These are phyloP conservation scores for Clonostachys rosea DNA, from an alignment of 2,329 filamentous ascomycete species.

Conservation along the genomic window DNA sequence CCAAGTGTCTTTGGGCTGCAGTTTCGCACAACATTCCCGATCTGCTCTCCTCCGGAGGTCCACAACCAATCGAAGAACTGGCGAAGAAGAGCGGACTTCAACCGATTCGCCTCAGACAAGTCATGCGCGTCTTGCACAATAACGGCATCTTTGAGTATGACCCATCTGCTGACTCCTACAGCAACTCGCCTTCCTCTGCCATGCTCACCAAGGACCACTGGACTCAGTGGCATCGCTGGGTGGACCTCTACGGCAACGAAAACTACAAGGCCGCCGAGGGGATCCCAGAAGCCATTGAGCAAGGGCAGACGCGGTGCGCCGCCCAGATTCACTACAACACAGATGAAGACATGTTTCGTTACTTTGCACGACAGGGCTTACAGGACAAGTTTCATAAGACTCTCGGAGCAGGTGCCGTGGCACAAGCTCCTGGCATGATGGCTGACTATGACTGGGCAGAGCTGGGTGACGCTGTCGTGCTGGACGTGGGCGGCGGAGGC, in stretches of 20 bases:
- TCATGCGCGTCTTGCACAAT: constrained; percentile 21
- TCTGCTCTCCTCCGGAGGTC: constrained; percentile 7
- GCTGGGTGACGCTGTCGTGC: constrained; percentile 17
- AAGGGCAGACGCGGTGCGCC: constrained; percentile 14
- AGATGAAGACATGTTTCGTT: constrained; percentile 30
- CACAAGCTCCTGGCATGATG: constrained; percentile 29
- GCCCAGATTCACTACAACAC: constrained; percentile 34
- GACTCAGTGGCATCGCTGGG: constrained; percentile 39
- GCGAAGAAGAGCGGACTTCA: constrained; percentile 5
- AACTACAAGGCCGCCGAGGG: constrained; percentile 36
- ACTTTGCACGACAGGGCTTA: constrained; percentile 25
- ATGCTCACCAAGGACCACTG: constrained; percentile 29
- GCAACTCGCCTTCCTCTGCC: constrained; percentile 24
- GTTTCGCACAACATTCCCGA: constrained; percentile 22
- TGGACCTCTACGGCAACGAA: constrained; percentile 32
- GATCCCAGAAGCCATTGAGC: constrained; percentile 21
- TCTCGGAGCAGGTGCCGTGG: constrained; percentile 26
- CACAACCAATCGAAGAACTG: not conserved
- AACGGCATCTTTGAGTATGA: constrained; percentile 27
- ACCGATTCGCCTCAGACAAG: constrained; percentile 19
- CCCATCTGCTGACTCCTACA: constrained; percentile 13
- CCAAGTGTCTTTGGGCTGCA: constrained; percentile 20
- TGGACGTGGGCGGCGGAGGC: constrained; percentile 33
- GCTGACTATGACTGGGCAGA: constrained; percentile 35
- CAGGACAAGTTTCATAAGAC: constrained; percentile 24